A percentile compares a stretch with the other conserved stretches of the same genome.
phyloP scores from a whole-genome alignment of 163 green algal genomes.

The Scenedesmus sp. region DNA sequence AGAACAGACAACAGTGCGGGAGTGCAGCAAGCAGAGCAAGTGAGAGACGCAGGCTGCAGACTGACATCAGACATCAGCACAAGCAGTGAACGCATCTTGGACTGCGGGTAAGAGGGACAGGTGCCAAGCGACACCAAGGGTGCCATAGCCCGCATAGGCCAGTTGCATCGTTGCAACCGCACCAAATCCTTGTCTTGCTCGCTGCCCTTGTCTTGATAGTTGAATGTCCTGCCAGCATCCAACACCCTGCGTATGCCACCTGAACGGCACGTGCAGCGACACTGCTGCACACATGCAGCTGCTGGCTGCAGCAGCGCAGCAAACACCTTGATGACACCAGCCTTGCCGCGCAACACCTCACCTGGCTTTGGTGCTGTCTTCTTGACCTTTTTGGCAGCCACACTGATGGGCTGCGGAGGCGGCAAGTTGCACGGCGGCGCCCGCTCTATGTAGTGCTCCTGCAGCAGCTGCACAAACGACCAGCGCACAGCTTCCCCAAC shows the following conservation, averaged over 20 bases:
- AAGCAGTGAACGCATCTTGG: too few relatives aligned
- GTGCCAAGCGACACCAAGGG: too few relatives aligned
- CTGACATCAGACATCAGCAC: too few relatives aligned
- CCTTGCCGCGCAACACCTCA: neutral
- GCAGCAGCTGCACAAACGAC: slow-evolving; percentile 51
- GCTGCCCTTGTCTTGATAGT: neutral
- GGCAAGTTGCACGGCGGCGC: slow-evolving; percentile 72
- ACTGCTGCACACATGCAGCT: neutral
- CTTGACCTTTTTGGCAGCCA: slow-evolving; percentile 42
- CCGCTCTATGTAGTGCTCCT: slow-evolving; percentile 74
- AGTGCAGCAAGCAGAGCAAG: neutral
- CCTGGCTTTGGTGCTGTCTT: slow-evolving; percentile 43
- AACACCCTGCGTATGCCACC: too few relatives aligned
- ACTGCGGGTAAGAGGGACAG: neutral
- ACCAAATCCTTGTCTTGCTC: too few relatives aligned
- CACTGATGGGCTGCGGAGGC: slow-evolving; percentile 59
- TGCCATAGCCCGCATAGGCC: too few relatives aligned
- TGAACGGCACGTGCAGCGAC: too few relatives aligned
- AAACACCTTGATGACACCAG: neutral
- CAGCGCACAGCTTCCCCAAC: slow-evolving; percentile 37
- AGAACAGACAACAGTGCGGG: neutral
- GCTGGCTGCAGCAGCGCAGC: neutral
- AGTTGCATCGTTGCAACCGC: too few relatives aligned
- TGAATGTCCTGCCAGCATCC: too few relatives aligned
- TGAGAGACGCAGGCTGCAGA: neutral